Percentiles rank a stretch among this genome's conserved stretches.
Conservation (phyloP, 208 protist species). For the Vickermania ingenoplastis region DNA sequence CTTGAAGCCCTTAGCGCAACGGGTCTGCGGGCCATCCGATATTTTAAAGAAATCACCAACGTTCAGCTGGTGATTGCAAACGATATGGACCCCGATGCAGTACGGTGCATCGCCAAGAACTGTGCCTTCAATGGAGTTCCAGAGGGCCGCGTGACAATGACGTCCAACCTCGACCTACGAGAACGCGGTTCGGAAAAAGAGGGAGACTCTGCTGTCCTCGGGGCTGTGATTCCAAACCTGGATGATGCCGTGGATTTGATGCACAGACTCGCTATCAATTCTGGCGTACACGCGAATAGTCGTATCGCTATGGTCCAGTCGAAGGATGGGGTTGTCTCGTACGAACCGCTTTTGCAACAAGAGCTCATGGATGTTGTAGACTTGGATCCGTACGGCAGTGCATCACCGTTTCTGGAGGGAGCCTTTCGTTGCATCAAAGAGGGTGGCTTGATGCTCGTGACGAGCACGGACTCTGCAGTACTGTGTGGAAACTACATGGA, state of each 20-base stretch:
- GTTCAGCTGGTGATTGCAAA: conserved; percentile 97
- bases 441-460: conserved; percentile 96
- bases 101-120: conserved; percentile 94
- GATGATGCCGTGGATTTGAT: conserved; percentile 91
- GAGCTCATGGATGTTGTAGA: conserved; percentile 97
- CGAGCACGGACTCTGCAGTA: conserved; percentile 97
- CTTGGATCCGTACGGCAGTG: conserved; percentile 98
- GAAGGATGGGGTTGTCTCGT: not conserved
- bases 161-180: conserved; percentile 23
- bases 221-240: conserved; percentile 83
- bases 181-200: conserved; percentile 11
- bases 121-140: conserved; percentile 91
- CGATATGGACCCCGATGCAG: conserved; percentile 93
- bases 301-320: conserved; percentile 24
- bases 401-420: conserved; percentile 94
- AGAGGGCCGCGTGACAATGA: conserved; percentile 31
- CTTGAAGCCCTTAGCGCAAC: conserved; percentile 97
- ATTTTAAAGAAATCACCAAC: conserved; percentile 94
- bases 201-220: conserved; percentile 11
- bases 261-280: conserved; percentile 72
- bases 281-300: conserved; percentile 25
- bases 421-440: conserved; percentile 95
- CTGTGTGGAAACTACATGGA: conserved; percentile 96
- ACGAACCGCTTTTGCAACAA: conserved; percentile 71
- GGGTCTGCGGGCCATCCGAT: conserved; percentile 96